A percentile compares a stretch with the other conserved stretches of the same genome.
phyloP scores from a whole-genome alignment of 257 asterid genomes.

The Capsicum baccatum region DNA sequence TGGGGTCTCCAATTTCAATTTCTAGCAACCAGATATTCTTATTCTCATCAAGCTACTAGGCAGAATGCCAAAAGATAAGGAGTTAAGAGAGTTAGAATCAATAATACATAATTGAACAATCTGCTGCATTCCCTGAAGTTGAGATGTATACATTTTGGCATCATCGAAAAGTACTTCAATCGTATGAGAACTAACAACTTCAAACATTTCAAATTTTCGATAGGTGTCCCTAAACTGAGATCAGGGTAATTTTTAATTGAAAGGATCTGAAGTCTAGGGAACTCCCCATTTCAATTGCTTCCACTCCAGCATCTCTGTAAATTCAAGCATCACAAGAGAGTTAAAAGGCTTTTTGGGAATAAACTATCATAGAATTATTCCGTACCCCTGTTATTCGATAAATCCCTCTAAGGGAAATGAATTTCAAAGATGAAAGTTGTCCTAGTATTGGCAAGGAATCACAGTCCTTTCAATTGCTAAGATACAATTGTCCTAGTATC shows the following conservation, averaged over 20 bases:
- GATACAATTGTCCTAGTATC: no score
- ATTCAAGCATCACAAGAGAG: no score
- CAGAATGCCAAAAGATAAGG: not conserved
- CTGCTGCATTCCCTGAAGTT: not conserved
- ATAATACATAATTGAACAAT: not conserved
- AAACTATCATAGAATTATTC: no score
- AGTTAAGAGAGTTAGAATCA: not conserved
- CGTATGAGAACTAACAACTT: no score
- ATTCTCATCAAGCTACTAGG: not conserved
- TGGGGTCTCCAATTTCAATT: not conserved
- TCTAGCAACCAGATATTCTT: accelerated
- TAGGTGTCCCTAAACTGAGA: not conserved
- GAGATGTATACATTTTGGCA: not conserved
- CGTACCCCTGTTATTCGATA: no score
- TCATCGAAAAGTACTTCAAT: not conserved
- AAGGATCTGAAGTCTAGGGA: not conserved
- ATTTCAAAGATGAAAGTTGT: no score
- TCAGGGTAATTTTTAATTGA: accelerated
- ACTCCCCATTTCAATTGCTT: not conserved
- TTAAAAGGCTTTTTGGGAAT: no score
- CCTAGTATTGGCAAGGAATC: no score
- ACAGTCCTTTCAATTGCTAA: no score
- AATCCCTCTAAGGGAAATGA: no score
- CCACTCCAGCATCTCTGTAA: not conserved
- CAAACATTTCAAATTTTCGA: not conserved